A percentile compares a stretch with the other conserved stretches of the same genome.
Evolutionary conservation across 306 rosid genomes (phyloP).

Genomic region (Vigna hirtella): DNA sequence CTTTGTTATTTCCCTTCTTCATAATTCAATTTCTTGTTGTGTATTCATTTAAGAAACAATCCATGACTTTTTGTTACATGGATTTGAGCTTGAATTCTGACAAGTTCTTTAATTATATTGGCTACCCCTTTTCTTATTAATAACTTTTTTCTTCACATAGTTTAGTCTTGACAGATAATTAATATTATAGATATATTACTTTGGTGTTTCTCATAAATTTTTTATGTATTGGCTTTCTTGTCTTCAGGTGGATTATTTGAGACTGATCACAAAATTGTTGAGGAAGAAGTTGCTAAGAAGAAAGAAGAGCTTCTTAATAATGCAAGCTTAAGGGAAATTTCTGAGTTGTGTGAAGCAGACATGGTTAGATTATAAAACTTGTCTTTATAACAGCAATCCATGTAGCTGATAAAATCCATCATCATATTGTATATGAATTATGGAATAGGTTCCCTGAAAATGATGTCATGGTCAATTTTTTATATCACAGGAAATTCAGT

Average conservation of each 20-base stretch:
- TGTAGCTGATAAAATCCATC: neutral
- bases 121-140: neutral
- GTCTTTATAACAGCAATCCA: neutral
- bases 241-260: constrained; percentile 61
- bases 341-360: constrained; percentile 47
- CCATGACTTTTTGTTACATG: neutral
- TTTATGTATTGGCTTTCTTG: neutral
- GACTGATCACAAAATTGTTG: constrained; percentile 47
- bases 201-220: neutral
- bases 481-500: neutral
- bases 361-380: constrained; percentile 52
- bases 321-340: constrained; percentile 48
- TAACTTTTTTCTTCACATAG: neutral
- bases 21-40: constrained; percentile 3
- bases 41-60: neutral
- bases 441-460: neutral
- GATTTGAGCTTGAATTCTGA: neutral
- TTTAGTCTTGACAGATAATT: neutral
- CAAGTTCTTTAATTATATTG: neutral
- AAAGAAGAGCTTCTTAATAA: constrained; percentile 52
- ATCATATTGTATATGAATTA: neutral
- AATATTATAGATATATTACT: neutral
- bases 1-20: constrained; percentile 7
- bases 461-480: neutral
- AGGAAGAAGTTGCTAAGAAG: constrained; percentile 58